These are phyloP conservation scores for Hemerocallis citrina DNA, from an alignment of 106 monocot genomes.

Conservation along the genomic window DNA sequence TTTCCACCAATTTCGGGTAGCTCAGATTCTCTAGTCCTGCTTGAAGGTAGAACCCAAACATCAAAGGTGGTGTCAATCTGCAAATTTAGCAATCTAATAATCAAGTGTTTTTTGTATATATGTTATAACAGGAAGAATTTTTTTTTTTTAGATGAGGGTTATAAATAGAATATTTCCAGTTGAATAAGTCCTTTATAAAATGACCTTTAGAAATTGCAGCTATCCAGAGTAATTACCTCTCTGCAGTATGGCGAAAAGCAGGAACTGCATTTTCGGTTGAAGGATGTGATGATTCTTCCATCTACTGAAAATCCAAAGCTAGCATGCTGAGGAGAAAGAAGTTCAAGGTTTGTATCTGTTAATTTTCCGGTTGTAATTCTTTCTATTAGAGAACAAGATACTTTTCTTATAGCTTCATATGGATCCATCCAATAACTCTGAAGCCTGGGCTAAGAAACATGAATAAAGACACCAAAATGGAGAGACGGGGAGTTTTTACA, in stretches of 20 bases:
- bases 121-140: neutral
- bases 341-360: neutral
- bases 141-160: too few species aligned
- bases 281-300: conserved; percentile 45
- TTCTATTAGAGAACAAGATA: too few species aligned
- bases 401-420: too few species aligned
- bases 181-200: neutral
- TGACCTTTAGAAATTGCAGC: neutral
- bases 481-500: too few species aligned
- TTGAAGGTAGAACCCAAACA: conserved; percentile 75
- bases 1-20: conserved; percentile 57
- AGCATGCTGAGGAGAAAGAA: conserved; percentile 32
- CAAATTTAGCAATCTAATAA: neutral
- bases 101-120: neutral
- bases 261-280: conserved; percentile 42
- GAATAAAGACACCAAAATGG: too few species aligned
- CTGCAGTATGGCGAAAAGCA: conserved; percentile 32
- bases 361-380: neutral
- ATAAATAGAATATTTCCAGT: too few species aligned
- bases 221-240: conserved; percentile 26
- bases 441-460: too few species aligned
- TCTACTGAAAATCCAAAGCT: conserved; percentile 59
- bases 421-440: too few species aligned
- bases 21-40: conserved; percentile 22
- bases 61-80: conserved; percentile 74